Conservation (phyloP, 2,329 filamentous ascomycete species). For the Aspergillus sp. region DNA sequence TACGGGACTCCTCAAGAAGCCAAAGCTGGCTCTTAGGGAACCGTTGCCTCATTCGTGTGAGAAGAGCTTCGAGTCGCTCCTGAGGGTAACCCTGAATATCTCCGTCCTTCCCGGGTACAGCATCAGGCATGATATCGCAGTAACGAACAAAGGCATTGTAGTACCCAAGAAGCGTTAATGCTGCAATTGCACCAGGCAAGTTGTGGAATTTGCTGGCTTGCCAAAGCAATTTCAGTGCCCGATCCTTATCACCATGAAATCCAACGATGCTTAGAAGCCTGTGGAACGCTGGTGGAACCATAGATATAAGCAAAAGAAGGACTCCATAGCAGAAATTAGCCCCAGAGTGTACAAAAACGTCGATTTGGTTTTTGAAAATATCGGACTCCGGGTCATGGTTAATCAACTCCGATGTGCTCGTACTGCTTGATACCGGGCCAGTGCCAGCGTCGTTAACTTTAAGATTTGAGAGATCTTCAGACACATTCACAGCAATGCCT, state of each 20-base stretch:
- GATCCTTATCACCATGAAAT: slow-evolving; percentile 82
- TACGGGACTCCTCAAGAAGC: slow-evolving; percentile 82
- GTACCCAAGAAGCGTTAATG: slow-evolving; percentile 76
- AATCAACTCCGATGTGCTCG: slow-evolving; percentile 29
- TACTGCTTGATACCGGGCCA: slow-evolving; percentile 21
- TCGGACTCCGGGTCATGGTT: slow-evolving; percentile 59
- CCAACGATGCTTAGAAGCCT: slow-evolving; percentile 84
- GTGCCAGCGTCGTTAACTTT: slow-evolving; percentile 18
- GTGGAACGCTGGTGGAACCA: slow-evolving; percentile 89
- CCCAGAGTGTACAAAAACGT: slow-evolving; percentile 86
- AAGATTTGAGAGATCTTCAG: slow-evolving; percentile 24
- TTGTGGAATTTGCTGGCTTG: slow-evolving; percentile 81
- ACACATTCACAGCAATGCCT: slow-evolving; percentile 17
- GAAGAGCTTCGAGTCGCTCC: slow-evolving; percentile 64
- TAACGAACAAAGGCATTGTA: slow-evolving; percentile 85
- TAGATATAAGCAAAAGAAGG: slow-evolving; percentile 80
- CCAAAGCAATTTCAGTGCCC: slow-evolving; percentile 86
- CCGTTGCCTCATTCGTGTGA: slow-evolving; percentile 70
- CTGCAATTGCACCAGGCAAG: slow-evolving; percentile 88
- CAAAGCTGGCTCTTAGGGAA: slow-evolving; percentile 84
- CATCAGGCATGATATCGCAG: slow-evolving; percentile 77
- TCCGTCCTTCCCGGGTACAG: slow-evolving; percentile 43
- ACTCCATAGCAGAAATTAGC: slow-evolving; percentile 88
- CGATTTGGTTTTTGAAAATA: slow-evolving; percentile 71
- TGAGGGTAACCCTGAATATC: slow-evolving; percentile 71